Evolutionary conservation across 495 filamentous ascomycete genomes (phyloP), one percentile per base, ranked within the genome.

Genomic region (Hypoxylon fuscum): DNA sequence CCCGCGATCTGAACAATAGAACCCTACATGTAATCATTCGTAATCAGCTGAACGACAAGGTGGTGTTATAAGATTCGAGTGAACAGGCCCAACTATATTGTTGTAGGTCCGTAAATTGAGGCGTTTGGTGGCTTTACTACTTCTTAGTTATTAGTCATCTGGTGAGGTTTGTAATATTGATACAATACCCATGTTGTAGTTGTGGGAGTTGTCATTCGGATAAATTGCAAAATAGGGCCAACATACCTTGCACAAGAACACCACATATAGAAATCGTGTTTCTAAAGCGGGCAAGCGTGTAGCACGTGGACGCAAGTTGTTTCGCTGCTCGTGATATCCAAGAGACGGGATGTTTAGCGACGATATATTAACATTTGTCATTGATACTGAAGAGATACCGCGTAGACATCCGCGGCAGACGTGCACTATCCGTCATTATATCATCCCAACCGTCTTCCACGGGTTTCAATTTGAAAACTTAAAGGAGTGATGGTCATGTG

Each of bases 221-320:
- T 49, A 38, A 53, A 50, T 59, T 48, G 17, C 35, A 45, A 49
- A n/a, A 48, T 23, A 49, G 8, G 21, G 6, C 17, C 10, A 27
- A 25, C 35, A 29, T 27, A 52, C 37, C 44, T 59, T n/a, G 15
- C 27, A 65, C 45, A 42, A 42, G 22, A 50, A 18, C 15, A 40
- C 17, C 22, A 10, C 43, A 44, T 60, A 22, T 5, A 5, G 17
- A 38, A 11, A 12, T 41, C 12, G 22, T 48, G 43, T 59, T 59
- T 49, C 41, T 41, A 11, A 38, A 25, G 43, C 55, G n/a, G 42
- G 31, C 35, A 49, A 20, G 20, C 31, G 25, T 12, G 45, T 60
- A 27, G 38, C 62, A 60, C 51, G 38, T 55, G 55, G 38, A 15
- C 51, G n/a, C 15, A 29, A 43, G 10, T 45, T 6, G 55, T 38